Evolutionary conservation across 352 stramenopile species (phyloP), one percentile per base, ranked within the genome.

Genomic region (Phytophthora pluvialis): DNA sequence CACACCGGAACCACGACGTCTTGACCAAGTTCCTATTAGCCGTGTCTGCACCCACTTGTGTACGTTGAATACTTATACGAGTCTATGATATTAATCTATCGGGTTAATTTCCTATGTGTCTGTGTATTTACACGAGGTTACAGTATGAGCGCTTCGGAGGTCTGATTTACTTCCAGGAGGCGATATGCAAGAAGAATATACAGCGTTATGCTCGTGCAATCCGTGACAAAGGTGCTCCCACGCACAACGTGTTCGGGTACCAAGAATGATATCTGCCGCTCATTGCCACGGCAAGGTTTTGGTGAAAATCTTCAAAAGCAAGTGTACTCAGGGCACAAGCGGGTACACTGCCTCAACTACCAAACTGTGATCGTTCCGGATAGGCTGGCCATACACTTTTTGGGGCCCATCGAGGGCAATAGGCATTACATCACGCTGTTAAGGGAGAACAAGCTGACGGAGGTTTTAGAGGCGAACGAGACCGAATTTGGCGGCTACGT

Each of bases 111-210:
- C 7, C 15, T 31, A 4, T 29, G n/a, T n/a, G n/a, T n/a, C n/a
- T 47, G 16, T 7, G 18, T 64, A 56, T 29, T 64, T 64, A 64
- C 25, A 5, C 13, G 36, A 31, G 28, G 25, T 57, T 49, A 25
- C 16, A 49, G 33, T 42, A 57, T 36, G 25, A 64, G 15, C 56
- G 46, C 29, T 64, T 57, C 18, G 9, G 57, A 48, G 3, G 29
- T 21, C 6, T 64, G 11, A 51, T 57, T 28, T 57, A 52, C 26
- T 64, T 64, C 29, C 45, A 64, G 28, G 38, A 57, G 2, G 4
- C 56, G 5, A 43, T 64, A 38, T 51, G 38, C 45, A 57, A 57
- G 36, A 64, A 64, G n/a, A 57, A 51, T 57, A 57, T 56, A 48
- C 54, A 33, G 6, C 43, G 54, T n/a, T 62, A 54, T 38, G 32